Evolutionary conservation across 2,329 filamentous ascomycete genomes (phyloP), one percentile per base, ranked within the genome.

Genomic region (Xylaria sp.): DNA sequence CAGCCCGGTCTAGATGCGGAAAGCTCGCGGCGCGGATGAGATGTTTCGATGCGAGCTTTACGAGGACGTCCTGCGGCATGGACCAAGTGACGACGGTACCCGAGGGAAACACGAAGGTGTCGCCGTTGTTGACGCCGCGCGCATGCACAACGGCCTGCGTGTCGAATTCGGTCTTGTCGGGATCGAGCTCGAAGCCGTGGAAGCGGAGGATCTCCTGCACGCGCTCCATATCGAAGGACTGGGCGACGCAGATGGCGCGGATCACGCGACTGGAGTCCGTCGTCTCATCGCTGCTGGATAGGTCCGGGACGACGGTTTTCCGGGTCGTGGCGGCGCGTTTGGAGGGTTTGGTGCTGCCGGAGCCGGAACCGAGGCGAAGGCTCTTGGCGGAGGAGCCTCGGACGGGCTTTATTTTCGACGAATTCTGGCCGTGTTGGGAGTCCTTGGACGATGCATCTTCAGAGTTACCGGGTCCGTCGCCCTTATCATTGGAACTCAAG

Each of bases 31-130:
- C 92, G 0, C 86, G 83, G 18, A 90, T 81, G 10, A 97, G 80
- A 37, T 89, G 86, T 59, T 83, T 83, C 7, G 89, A 89, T 4
- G 89, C 87, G 23, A 92, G 76, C 53, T 82, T 82, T 18, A 81
- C 81, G 13, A 92, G 87, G 16, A 91, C 84, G 59, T 88, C 85
- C 62, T 91, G 83, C 0, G 91, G 87, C 1, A 97, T 80, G 4
- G 90, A 90, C 94, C 94, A 99, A 23, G 91, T 88, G 4, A 97
- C 94, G 6, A 97, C 83, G 10, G 92, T 96, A 9, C 94, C 94
- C 0, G 92, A 96, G 7, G 93, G 92, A 66, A 99, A 99, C 59
- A 99, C 87, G 71, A 97, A 97, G 54, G 97, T 85, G 75, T 99
- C 94, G 39, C 92, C 92, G 59, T 85, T 80, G 70, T 84, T 82